phyloP scores from a whole-genome alignment of 2,329 filamentous ascomycete genomes.

The Purpureocillium takamizusanense region DNA sequence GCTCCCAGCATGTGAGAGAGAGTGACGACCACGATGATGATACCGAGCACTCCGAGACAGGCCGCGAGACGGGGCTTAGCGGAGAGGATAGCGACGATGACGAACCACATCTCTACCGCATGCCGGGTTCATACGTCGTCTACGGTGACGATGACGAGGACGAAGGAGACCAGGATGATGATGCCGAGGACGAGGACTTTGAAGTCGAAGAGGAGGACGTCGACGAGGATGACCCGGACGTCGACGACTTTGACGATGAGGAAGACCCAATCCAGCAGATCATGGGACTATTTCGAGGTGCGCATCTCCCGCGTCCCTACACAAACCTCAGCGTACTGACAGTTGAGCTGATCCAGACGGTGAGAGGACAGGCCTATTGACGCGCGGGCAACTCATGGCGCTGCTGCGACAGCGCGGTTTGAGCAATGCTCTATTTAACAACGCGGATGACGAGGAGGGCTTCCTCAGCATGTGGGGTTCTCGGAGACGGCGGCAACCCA shows the following conservation, averaged over 20 bases:
- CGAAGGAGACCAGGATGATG: slow-evolving; percentile 12
- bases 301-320: background rate
- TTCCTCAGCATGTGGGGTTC: slow-evolving; percentile 30
- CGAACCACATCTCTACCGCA: background rate
- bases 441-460: slow-evolving; percentile 26
- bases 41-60: background rate
- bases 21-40: background rate
- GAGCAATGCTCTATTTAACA: slow-evolving; percentile 24
- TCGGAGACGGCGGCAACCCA: slow-evolving; percentile 28
- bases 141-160: slow-evolving; percentile 13
- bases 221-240: slow-evolving; percentile 8
- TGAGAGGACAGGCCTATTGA: slow-evolving; percentile 20
- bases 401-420: slow-evolving; percentile 30
- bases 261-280: slow-evolving; percentile 26
- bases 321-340: background rate
- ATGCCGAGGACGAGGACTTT: slow-evolving; percentile 17
- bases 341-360: slow-evolving; percentile 12
- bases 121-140: slow-evolving; percentile 5
- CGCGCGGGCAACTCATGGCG: slow-evolving; percentile 27
- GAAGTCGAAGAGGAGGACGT: slow-evolving; percentile 13
- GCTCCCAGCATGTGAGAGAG: background rate
- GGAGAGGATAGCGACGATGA: background rate
- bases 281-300: slow-evolving; percentile 21
- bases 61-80: background rate
- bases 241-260: slow-evolving; percentile 7